Evolutionary conservation across 495 filamentous ascomycete species (phyloP), one percentile per base, ranked within the genome.

Genomic region (Hypoxylon trugodes): DNA sequence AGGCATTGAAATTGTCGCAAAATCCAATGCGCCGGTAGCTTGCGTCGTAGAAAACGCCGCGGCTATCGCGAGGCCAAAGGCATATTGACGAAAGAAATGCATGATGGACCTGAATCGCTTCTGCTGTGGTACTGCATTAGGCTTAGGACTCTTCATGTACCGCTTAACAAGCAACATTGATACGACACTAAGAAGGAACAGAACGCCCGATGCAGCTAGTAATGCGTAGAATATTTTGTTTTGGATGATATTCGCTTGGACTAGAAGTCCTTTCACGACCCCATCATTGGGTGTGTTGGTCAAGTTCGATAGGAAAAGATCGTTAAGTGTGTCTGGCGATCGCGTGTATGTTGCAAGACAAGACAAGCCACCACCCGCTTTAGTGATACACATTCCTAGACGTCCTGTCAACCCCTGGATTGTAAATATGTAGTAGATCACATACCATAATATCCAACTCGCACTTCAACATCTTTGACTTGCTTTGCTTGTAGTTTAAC

Each of bases 31-130:
- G 9, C 41, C 41, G 2, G 41, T 45, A 13, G 12, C 41, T 13
- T 45, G 41, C 6, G 41, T 45, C n/a, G 41, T 45, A 1, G 41
- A 45, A 16, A 45, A 45, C 15, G 41, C 41, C 41, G 41, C 41
- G 10, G 41, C 41, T n/a, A 45, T 24, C 26, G 41, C 41, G 22
- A 45, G 41, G 3, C 41, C 41, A 12, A 45, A 26, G 6, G 41
- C 41, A n/a, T 45, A 45, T 13, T 45, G 21, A 3, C 21, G 24
- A 12, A 45, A 45, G 10, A 45, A 45, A 2, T 26, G 41, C 41
- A 45, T 45, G 41, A 13, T 7, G 12, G 41, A 45, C 9, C 26
- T 45, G 21, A 25, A 45, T 2, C 22, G 41, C n/a, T 25, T 13
- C 19, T 45, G 12, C 21, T 45, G 19, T 15, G 24, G 12, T 24